Evolutionary conservation across 2,329 filamentous ascomycete species (phyloP), one percentile per base, ranked within the genome.

Genomic region (Phialophora verrucosa): DNA sequence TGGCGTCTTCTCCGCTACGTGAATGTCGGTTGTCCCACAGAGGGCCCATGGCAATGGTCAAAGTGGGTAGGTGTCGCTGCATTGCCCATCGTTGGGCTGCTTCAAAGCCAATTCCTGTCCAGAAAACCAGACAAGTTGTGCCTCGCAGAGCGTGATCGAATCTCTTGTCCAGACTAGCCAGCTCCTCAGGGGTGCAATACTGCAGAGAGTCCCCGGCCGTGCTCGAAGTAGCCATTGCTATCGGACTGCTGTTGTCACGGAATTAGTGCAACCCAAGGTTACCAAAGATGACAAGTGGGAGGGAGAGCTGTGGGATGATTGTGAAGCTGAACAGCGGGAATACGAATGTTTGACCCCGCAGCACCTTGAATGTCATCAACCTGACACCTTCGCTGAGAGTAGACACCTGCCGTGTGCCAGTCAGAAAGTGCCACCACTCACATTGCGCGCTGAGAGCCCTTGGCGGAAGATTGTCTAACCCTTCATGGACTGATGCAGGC

Each of bases 91-190:
- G n/a, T 53, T 72, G 72, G 62, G 69, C 73, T 17, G 59, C 25
- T 20, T 71, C 55, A 23, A 67, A 70, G 23, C 62, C 50, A 11
- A 76, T 56, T 38, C 74, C 73, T 51, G 72, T 76, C 74, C 71
- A 76, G 67, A 75, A 65, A 31, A 75, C 73, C 65, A 75, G 74
- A 47, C 54, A 64, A 44, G 56, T 54, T 17, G 25, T 29, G 38
- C 54, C 57, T 55, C 31, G 62, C 38, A 64, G 47, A 29, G 57
- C 62, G 49, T 31, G 47, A 20, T 64, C 56, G 27, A 64, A 64
- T 25, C 62, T 60, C 49, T 59, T 25, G 14, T 64, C 57, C 32
- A 64, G 55, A 23, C 25, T 44, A 47, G 44, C 53, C 32, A 64
- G 54, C 31, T 64, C 62, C 31, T 60, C 42, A 31, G 56, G 54